phyloP scores from a whole-genome alignment of 768 basidiomycete species.

The Psilocybe tampanensis region DNA sequence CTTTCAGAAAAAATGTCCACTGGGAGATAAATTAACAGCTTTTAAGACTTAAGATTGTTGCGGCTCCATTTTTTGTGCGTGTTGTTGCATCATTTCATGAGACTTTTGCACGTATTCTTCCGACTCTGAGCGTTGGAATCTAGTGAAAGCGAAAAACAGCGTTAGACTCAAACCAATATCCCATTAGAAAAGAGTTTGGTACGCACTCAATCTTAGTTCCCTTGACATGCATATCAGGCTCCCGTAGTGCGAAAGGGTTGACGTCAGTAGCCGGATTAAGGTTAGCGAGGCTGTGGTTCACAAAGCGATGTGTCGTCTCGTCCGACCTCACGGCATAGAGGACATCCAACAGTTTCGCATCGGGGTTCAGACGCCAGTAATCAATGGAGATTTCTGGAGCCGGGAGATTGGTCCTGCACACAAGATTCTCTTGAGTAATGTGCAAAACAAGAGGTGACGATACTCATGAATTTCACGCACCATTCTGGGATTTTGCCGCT shows the following conservation, averaged over 20 bases:
- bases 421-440: conserved; percentile 1
- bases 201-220: conserved; percentile 76
- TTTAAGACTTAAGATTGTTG: neutral
- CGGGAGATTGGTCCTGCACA: conserved; percentile 58
- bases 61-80: neutral
- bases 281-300: conserved; percentile 95
- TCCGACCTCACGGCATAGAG: conserved; percentile 92
- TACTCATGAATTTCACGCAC: conserved; percentile 36
- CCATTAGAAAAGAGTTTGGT: neutral
- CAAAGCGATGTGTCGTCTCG: conserved; percentile 91
- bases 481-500: conserved; percentile 81
- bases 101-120: conserved; percentile 66
- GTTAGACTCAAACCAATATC: neutral
- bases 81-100: conserved; percentile 47
- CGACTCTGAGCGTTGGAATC: conserved; percentile 70
- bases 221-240: conserved; percentile 85
- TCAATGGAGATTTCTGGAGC: conserved; percentile 93
- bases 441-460: neutral
- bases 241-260: conserved; percentile 87
- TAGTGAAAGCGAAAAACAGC: conserved; percentile 27
- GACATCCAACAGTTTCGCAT: conserved; percentile 85
- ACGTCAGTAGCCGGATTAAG: conserved; percentile 75
- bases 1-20: neutral
- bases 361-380: conserved; percentile 81
- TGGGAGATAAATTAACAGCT: neutral